Evolutionary conservation across 345 rosid species (phyloP), one percentile per base, ranked within the genome.

Genomic region (Pistacia atlantica): DNA sequence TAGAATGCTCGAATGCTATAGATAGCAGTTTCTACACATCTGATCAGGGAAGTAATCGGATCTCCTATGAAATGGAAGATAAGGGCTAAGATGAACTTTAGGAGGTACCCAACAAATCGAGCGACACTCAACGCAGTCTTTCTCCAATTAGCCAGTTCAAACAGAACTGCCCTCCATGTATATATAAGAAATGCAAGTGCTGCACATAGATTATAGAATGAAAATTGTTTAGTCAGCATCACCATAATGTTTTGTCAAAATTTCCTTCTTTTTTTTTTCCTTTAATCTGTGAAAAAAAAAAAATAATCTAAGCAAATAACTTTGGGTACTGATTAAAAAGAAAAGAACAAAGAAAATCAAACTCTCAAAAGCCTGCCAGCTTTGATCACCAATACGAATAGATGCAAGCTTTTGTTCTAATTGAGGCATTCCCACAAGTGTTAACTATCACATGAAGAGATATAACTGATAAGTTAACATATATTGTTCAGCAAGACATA

Each of bases 151-250:
- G 91, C 83, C 61, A 91, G 84, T 74, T 95, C 97, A 3, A 89
- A 90, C 80, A 95, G 81, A 70, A 95, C 96, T 0, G 91, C 92
- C 74, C 98, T 90, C 98, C 99, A 93, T 28, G 95, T 86, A 80
- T 90, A 92, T 38, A 87, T 57, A 13, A 95, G 90, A 85, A 95
- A 90, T 61, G 84, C 93, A 20, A 88, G 67, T 11, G 96, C 97
- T 92, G 92, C 89, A 91, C 13, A 65, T 55, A 65, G 22, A 74
- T 72, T 18, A 52, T 71, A 65, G 16, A 59, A 52, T 11, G 60
- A 37, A 74, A 65, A 37, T 4, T 20, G 18, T 20, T 54, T 60
- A 51, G 54, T 66, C 38, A 58, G 72, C 25, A 63, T 55, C 51
- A 74, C 67, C 4, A 22, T 11, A 18, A 62, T 49, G 37, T 62